These are phyloP conservation scores for Fusarium sp. DNA, from an alignment of 2,329 filamentous ascomycete species.

Conservation along the genomic window DNA sequence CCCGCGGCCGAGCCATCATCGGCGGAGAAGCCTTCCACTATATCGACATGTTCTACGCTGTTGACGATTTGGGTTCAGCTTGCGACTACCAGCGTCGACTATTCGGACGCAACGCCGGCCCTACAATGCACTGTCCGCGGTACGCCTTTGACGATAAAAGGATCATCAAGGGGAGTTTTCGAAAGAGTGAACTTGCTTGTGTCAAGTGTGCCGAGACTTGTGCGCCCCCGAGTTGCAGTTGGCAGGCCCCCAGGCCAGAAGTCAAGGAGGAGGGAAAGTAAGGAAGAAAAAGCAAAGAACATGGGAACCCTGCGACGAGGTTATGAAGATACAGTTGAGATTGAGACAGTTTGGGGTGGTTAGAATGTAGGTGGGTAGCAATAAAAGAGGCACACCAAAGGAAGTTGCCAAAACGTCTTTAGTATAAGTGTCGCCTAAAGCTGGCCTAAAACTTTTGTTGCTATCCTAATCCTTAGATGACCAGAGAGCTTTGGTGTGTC, in stretches of 20 bases:
- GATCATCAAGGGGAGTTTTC: constrained; percentile 43
- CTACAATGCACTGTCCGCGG: constrained; percentile 44
- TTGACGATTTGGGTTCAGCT: constrained; percentile 46
- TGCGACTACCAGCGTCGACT: constrained; percentile 48
- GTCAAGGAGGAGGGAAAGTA: constrained; percentile 15
- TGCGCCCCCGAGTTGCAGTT: constrained; percentile 45
- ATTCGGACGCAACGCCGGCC: constrained; percentile 39
- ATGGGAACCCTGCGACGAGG: too few species aligned
- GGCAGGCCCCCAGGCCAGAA: constrained; percentile 43
- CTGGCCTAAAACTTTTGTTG: too few species aligned
- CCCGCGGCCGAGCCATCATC: constrained; percentile 37
- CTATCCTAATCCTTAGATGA: too few species aligned
- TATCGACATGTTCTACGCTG: constrained; percentile 43
- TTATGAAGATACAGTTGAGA: too few species aligned
- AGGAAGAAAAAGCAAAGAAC: not conserved
- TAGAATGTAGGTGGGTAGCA: too few species aligned
- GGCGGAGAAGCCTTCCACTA: constrained; percentile 45
- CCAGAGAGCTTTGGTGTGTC: too few species aligned
- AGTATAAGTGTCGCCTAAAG: too few species aligned
- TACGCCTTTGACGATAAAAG: constrained; percentile 47
- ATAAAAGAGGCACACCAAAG: too few species aligned
- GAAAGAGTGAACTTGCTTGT: constrained; percentile 46
- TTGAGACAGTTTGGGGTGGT: too few species aligned
- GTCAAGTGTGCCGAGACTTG: constrained; percentile 47
- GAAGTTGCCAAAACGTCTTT: too few species aligned